These are phyloP conservation scores for Aspergillus udagawae DNA, from an alignment of 2,329 filamentous ascomycete species.

Conservation along the genomic window DNA sequence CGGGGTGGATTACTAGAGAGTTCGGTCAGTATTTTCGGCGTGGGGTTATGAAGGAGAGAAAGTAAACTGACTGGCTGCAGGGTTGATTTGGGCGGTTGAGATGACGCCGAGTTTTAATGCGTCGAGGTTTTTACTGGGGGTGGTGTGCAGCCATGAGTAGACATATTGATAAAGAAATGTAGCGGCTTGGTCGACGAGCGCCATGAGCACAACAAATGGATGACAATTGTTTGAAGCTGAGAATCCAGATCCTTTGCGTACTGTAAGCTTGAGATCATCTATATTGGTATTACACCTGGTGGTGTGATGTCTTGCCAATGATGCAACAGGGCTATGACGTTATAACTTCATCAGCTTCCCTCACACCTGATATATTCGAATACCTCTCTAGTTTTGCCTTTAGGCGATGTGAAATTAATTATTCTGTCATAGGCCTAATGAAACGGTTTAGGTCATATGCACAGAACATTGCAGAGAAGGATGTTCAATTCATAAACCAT, in stretches of 20 bases:
- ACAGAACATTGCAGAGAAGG: not conserved
- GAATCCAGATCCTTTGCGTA: not conserved
- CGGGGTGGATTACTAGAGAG: conserved; percentile 1
- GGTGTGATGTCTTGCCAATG: not conserved
- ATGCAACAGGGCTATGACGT: conserved; percentile 1
- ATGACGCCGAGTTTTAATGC: conserved; percentile 22
- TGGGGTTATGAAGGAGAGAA: too few relatives aligned
- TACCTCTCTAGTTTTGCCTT: too few relatives aligned
- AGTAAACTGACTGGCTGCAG: conserved; percentile 11
- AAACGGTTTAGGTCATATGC: not conserved
- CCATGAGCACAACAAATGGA: conserved; percentile 10
- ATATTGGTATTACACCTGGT: not conserved
- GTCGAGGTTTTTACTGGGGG: conserved; percentile 17
- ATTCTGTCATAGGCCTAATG: not conserved
- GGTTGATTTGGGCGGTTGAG: conserved; percentile 20
- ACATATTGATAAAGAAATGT: conserved; percentile 24
- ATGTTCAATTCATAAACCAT: not conserved
- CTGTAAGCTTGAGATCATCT: not conserved
- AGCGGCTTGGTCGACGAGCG: conserved; percentile 20
- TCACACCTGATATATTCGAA: not conserved
- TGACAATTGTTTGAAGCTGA: not conserved
- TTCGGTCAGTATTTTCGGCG: not conserved
- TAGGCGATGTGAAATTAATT: not conserved
- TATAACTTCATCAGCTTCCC: not conserved
- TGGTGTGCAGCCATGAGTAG: conserved; percentile 17